Base-by-base conservation (phyloP, 345 rosid genomes). In the Aethionema arabicum region DNA sequence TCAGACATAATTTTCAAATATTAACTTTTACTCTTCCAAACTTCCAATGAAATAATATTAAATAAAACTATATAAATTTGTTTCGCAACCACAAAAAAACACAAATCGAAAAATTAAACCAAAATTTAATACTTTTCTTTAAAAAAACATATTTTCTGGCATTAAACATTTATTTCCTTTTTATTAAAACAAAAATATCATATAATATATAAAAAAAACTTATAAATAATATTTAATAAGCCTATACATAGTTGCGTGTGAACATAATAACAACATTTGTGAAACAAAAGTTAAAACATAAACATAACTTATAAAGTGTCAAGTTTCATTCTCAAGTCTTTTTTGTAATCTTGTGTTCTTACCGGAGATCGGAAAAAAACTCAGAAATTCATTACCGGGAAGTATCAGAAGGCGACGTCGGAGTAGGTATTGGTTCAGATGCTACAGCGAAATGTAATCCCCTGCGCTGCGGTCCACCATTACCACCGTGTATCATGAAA, bases 401-500 rank as follows among this genome's bases (percentile, higher is more conserved):
- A 48, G 32, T 38, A 51, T 65, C 62, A 65, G 14, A 65, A 21
- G 27, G 61, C 10, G 52, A 38, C 33, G 74, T 15, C 36, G 62
- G 75, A 61, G 46, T 65, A 16, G 75, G 46, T 59, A 46, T 74
- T 0, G 87, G 63, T 37, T 83, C 95, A 0, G 91, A 82, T 8
- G 86, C 83, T 43, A 90, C 76, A 5, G 86, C 61, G 67, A 90
- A 83, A 47, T 90, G 96, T 65, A 88, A 57, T 54, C 95, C 97
- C 30, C 75, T 82, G 16, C 65, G 90, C 49, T 83, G 95, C 0
- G 63, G 74, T 11, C 52, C 58, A 55, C 58, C 90, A 11, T 21
- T 21, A 43, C 86, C 90, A 11, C 95, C 81, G 46, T 83, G 96
- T 52, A 93, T 70, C 86, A 93, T 88, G 69, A 90, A 90, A 32